These are phyloP conservation scores for Aschersonia sp. DNA, from an alignment of 2,329 filamentous ascomycete genomes.

Conservation along the genomic window DNA sequence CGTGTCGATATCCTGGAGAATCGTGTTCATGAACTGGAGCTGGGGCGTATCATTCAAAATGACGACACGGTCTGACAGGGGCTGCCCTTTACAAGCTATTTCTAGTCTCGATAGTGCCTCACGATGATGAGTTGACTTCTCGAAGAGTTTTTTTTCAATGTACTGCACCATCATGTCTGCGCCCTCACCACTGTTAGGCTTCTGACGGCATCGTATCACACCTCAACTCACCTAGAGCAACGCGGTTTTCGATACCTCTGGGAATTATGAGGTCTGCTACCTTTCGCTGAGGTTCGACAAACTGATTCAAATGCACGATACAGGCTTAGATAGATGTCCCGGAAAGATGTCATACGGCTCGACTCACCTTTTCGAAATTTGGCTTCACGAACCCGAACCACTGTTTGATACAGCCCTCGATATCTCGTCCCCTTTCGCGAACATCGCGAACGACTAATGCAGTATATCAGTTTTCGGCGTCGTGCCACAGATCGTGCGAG, in stretches of 20 bases:
- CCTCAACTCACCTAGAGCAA: conserved; percentile 56
- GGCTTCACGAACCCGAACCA: conserved; percentile 96
- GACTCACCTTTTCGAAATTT: conserved; percentile 63
- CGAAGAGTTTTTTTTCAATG: conserved; percentile 71
- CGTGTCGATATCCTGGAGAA: conserved; percentile 69
- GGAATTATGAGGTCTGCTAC: conserved; percentile 93
- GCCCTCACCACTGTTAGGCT: conserved; percentile 3
- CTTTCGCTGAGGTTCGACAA: conserved; percentile 79
- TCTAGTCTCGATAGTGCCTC: conserved; percentile 66
- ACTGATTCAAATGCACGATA: conserved; percentile 27
- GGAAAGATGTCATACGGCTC: neutral
- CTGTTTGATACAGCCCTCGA: conserved; percentile 93
- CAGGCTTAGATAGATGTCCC: neutral
- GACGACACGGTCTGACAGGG: conserved; percentile 61
- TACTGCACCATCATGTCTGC: conserved; percentile 85
- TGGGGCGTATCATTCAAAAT: conserved; percentile 67
- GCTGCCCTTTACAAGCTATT: conserved; percentile 51
- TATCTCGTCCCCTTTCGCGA: conserved; percentile 72
- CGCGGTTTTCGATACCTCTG: conserved; percentile 83
- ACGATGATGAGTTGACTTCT: conserved; percentile 75
- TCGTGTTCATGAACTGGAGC: conserved; percentile 75
- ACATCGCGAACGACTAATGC: conserved; percentile 71
- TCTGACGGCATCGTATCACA: neutral
- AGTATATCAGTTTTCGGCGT: conserved; percentile 2
- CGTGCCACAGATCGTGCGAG: conserved; percentile 1